These are phyloP conservation scores for Tremellales sp. DNA, from an alignment of 1,284 basidiomycete genomes.

Conservation along the genomic window DNA sequence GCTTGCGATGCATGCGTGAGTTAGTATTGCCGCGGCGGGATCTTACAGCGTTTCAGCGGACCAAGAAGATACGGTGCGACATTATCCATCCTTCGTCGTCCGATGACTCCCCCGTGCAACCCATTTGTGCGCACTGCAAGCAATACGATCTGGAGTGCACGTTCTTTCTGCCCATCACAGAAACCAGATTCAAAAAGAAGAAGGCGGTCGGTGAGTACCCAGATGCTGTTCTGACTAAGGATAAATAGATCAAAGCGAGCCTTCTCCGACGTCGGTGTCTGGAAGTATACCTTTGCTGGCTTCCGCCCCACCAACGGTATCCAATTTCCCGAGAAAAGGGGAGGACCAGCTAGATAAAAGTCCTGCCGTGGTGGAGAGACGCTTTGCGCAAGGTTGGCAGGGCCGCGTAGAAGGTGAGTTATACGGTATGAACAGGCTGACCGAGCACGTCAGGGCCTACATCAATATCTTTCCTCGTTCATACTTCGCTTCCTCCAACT, in stretches of 20 bases:
- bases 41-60: conserved; percentile 50
- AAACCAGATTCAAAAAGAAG: conserved; percentile 97
- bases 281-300: no score
- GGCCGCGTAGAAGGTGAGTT: conserved; percentile 30
- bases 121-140: conserved; percentile 47
- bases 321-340: no score
- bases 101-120: conserved; percentile 16
- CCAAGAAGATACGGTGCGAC: conserved; percentile 76
- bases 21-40: neutral
- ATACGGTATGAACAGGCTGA: neutral
- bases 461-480: conserved; percentile 76
- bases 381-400: conserved; percentile 14
- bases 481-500: conserved; percentile 77
- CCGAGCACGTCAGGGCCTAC: conserved; percentile 64
- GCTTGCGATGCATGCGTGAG: conserved; percentile 49
- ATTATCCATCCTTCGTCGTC: conserved; percentile 27
- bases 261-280: no score
- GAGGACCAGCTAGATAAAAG: neutral
- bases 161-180: conserved; percentile 95
- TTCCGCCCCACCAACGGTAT: neutral
- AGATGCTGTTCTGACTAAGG: no score
- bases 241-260: no score
- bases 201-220: conserved; percentile 59
- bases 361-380: neutral
- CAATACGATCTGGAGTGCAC: conserved; percentile 89